Percentiles rank a stretch among this genome's conserved stretches.
Conservation (phyloP, 768 basidiomycete genomes). For the Phylloporus sp. region DNA sequence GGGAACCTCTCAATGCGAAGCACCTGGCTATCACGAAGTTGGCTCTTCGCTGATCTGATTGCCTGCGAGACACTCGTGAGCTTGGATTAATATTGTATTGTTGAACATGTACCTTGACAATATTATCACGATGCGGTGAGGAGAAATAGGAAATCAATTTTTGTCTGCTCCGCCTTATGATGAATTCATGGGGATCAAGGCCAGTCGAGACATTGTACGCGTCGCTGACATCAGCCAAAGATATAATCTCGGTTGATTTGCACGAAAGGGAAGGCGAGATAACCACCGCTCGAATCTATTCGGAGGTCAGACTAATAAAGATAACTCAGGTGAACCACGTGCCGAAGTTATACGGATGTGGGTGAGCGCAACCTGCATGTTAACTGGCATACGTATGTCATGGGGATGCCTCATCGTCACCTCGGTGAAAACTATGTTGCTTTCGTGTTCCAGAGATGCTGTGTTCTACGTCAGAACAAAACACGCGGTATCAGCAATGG, state of each 20-base stretch:
- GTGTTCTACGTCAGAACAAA: conserved; percentile 10
- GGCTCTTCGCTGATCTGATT: conserved; percentile 72
- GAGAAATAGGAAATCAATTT: conserved; percentile 75
- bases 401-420: conserved; percentile 65
- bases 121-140: conserved; percentile 60
- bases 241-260: conserved; percentile 79
- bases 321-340: conserved; percentile 21
- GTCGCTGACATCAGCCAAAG: conserved; percentile 79
- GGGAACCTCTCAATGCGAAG: conserved; percentile 62
- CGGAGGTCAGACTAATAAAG: conserved; percentile 1
- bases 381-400: conserved; percentile 69
- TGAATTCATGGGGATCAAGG: conserved; percentile 74
- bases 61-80: conserved; percentile 38
- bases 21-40: conserved; percentile 52
- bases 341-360: conserved; percentile 79
- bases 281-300: conserved; percentile 63
- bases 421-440: conserved; percentile 48
- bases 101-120: conserved; percentile 58
- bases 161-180: conserved; percentile 69
- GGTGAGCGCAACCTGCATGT: conserved; percentile 59
- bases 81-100: neutral
- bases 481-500: neutral
- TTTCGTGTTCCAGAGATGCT: conserved; percentile 66
- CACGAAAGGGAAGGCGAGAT: conserved; percentile 68
- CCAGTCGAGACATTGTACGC: conserved; percentile 79